Base-by-base conservation (phyloP, 2,329 filamentous ascomycete species). In the Fusarium aywerte region DNA sequence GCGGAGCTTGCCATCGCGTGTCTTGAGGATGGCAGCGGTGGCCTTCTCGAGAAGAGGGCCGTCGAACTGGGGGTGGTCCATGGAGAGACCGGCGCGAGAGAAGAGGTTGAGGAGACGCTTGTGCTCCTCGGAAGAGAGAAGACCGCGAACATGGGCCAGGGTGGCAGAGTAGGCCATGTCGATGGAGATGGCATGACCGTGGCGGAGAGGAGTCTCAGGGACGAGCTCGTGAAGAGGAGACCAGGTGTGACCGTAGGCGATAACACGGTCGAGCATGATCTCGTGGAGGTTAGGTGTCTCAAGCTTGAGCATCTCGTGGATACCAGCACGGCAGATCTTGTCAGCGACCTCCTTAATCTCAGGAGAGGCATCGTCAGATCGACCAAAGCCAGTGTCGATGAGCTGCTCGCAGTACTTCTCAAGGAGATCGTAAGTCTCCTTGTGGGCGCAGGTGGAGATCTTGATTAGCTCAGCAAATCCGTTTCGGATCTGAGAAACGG, bases 101-200 rank as follows among this genome's bases (percentile, higher is more conserved):
- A 92, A 92, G 6, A 92, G 81, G 53, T 83, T 84, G n/a, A 92
- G 79, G 1, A 92, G 77, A 18, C 89, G 83, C 25, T 78, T 81
- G 74, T 91, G 88, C 67, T 92, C 89, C 2, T 80, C 81, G 42
- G 87, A 80, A 21, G 81, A 83, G 11, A 92, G 81, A 0, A 90
- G 79, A 5, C 87, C 87, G n/a, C 87, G 85, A 60, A 82, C 76
- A 73, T 89, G 85, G 18, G 89, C 88, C 5, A 92, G 81, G 0
- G 90, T 92, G 0, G 89, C 89, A 0, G 89, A 90, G 78, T 89
- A 92, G 0, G 89, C 90, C 90, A 92, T 92, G 75, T 92, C 90
- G 63, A 92, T 90, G 4, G 87, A 90, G 69, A 92, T 92, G 67
- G 90, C 90, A 73, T 92, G 90, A 5, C 90, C 90, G 74, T 92